These are phyloP conservation scores for Hypocreales sp. DNA, from an alignment of 2,329 filamentous ascomycete species.

Conservation along the genomic window DNA sequence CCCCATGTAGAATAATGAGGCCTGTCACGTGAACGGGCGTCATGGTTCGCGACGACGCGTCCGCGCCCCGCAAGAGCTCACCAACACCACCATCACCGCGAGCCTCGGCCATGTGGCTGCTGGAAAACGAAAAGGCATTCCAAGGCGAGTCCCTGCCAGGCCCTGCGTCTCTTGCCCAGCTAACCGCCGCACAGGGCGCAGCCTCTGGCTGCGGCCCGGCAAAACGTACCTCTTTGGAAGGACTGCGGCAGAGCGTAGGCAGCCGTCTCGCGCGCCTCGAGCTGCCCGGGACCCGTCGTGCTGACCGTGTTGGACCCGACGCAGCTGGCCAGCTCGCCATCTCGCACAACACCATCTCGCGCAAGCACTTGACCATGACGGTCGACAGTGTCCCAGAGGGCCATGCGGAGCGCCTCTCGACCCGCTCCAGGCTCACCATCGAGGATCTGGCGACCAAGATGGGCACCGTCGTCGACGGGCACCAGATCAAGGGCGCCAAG, in stretches of 20 bases:
- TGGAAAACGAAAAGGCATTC: constrained; percentile 42
- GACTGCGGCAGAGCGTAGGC: constrained; percentile 48
- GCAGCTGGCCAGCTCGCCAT: constrained; percentile 53
- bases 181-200: constrained; percentile 19
- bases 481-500: constrained; percentile 48
- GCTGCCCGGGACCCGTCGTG: too few relatives aligned
- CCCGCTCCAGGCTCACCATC: constrained; percentile 55
- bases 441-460: constrained; percentile 73
- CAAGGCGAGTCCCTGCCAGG: constrained; percentile 16
- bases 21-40: too few relatives aligned
- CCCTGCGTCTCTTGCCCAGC: not conserved
- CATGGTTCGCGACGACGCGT: too few relatives aligned
- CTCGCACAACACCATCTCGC: constrained; percentile 68
- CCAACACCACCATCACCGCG: too few relatives aligned
- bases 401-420: constrained; percentile 48
- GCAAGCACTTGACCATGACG: constrained; percentile 71
- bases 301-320: too few relatives aligned
- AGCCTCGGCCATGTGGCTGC: constrained; percentile 41
- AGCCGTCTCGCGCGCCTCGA: too few relatives aligned
- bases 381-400: constrained; percentile 50
- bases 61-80: too few relatives aligned
- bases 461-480: constrained; percentile 65
- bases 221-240: constrained; percentile 77
- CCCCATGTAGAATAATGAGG: too few relatives aligned
- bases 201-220: constrained; percentile 73